Conservation (phyloP, 2,329 filamentous ascomycete genomes). For the Fonsecaea pugnacius region DNA sequence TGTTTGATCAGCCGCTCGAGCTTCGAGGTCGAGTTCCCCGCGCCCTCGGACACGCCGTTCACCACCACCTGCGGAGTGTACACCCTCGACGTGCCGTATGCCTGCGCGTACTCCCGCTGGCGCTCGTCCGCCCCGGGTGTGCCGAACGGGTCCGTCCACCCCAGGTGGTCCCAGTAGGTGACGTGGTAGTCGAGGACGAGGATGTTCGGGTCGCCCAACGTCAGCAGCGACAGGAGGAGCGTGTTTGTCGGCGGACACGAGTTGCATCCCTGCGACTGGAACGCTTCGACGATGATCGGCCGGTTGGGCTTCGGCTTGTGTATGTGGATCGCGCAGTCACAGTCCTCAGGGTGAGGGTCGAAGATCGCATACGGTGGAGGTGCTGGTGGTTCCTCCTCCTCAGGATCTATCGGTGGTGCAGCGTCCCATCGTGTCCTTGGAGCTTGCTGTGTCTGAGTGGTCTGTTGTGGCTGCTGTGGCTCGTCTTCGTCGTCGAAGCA, state of each 20-base stretch:
- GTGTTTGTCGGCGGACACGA: conserved; percentile 21
- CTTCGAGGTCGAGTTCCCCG: conserved; percentile 13
- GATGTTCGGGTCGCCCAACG: conserved; percentile 22
- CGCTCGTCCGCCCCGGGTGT: conserved; percentile 14
- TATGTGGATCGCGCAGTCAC: conserved; percentile 16
- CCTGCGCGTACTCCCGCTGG: conserved; percentile 22
- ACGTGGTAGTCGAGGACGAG: conserved; percentile 26
- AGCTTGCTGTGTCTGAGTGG: conserved; percentile 6
- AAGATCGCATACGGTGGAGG: conserved; percentile 19
- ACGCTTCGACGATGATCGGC: conserved; percentile 18
- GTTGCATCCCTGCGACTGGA: conserved; percentile 22
- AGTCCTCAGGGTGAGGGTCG: conserved; percentile 21
- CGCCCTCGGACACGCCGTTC: conserved; percentile 24
- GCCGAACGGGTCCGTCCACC: conserved; percentile 25
- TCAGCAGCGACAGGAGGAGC: conserved; percentile 16
- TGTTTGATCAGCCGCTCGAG: conserved; percentile 23
- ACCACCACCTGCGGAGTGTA: conserved; percentile 29
- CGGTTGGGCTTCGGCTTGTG: conserved; percentile 15
- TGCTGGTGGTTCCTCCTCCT: conserved; percentile 5
- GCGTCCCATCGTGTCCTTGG: conserved; percentile 18
- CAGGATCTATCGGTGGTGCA: conserved; percentile 14
- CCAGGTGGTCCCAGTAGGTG: conserved; percentile 28
- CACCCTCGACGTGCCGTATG: conserved; percentile 7
- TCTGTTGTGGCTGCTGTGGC: conserved; percentile 4
- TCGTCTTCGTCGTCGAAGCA: conserved; percentile 13